Base-by-base conservation (phyloP, 2,329 filamentous ascomycete genomes). In the Colletotrichum camelliae region DNA sequence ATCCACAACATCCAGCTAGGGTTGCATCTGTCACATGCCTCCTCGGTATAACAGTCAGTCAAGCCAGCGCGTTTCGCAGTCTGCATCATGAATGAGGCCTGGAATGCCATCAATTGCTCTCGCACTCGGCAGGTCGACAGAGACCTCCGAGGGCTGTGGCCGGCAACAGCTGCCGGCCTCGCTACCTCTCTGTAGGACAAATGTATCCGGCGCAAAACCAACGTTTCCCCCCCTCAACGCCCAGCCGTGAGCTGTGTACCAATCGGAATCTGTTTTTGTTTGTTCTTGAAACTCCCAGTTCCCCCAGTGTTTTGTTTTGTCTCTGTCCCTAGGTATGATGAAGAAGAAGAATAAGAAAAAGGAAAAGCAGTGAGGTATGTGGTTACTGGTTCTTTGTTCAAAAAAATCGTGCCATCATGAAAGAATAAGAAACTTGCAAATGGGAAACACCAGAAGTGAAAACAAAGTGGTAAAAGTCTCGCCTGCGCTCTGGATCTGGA, bases 101-200 rank as follows among this genome's bases (percentile, higher is more conserved):
- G 66, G 10, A 67, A 73, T 71, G 31, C 70, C 58, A 62, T 73
- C 70, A 65, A 75, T 75, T 70, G 67, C 27, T 68, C 57, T 73
- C 21, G 62, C 70, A 31, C 57, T 43, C 37, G 43, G 33, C 33
- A 60, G 33, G 69, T 27, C 33, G 43, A 35, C n/a, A 33, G 10
- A 15, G 18, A 39, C 37, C 16, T 43, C 70, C 58, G 29, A 61
- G 35, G 69, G 39, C 57, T 29, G 66, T 58, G 35, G 35, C 69
- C 37, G 58, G 39, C 43, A 48, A 48, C 43, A 48, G n/a, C 18
- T 60, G 57, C 58, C 57, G 37, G 39, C 43, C 48, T 74, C 37
- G 29, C 61, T 71, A 52, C 33, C 58, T 68, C 58, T 68, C 60
- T 73, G 48, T 43, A 68, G 57, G 58, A 73, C 64, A 37, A 48